Evolutionary conservation across 257 asterid species (phyloP).

Genomic region (Nicotiana otophora): DNA sequence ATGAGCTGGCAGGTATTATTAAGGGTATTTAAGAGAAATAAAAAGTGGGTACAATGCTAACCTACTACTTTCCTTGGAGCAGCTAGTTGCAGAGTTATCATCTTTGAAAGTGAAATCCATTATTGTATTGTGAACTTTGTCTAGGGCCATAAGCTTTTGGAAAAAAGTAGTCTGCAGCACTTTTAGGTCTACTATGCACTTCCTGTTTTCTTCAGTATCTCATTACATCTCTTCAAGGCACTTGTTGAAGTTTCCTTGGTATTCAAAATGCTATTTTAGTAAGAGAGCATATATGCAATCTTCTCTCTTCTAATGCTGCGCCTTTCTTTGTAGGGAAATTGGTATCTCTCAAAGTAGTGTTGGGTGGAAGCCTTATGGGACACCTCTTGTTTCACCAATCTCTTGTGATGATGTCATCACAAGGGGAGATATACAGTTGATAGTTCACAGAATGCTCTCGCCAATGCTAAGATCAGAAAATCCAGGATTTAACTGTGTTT

Average conservation of each 20-base stretch:
- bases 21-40: too few species aligned
- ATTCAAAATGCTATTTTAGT: neutral
- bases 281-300: neutral
- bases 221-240: neutral
- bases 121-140: too few species aligned
- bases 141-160: too few species aligned
- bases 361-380: conserved; percentile 97
- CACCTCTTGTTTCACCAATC: conserved; percentile 95
- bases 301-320: conserved; percentile 9
- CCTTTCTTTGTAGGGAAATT: conserved; percentile 51
- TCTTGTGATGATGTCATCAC: conserved; percentile 76
- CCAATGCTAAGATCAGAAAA: conserved; percentile 65
- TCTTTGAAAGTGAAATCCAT: too few species aligned
- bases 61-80: too few species aligned
- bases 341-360: conserved; percentile 61
- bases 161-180: too few species aligned
- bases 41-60: too few species aligned
- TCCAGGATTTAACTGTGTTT: conserved; percentile 19
- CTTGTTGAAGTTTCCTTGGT: neutral
- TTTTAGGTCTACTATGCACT: neutral
- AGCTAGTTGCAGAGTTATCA: too few species aligned
- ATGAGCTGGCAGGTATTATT: too few species aligned
- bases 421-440: conserved; percentile 74
- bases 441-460: conserved; percentile 76
- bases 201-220: neutral